These are phyloP conservation scores for Kurtzmaniella quercitrusa DNA, from an alignment of 1,139 yeast genomes.

Conservation along the genomic window DNA sequence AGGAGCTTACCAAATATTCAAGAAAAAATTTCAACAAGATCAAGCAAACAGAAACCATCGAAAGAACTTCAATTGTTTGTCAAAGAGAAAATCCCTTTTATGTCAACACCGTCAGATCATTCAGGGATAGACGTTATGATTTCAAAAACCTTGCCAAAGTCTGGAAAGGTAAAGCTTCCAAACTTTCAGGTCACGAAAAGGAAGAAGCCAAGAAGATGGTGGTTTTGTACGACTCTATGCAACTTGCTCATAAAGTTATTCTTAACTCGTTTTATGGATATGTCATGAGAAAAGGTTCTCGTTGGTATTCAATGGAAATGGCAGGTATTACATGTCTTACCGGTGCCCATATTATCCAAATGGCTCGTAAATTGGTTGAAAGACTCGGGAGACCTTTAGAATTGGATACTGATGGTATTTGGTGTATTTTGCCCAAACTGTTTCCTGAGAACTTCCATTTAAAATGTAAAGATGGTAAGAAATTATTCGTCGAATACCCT, in stretches of 20 bases:
- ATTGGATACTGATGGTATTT: conserved; percentile 97
- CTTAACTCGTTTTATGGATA: conserved; percentile 96
- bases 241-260: conserved; percentile 95
- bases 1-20: conserved; percentile 81
- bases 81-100: conserved; percentile 98
- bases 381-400: conserved; percentile 93
- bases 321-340: conserved; percentile 98
- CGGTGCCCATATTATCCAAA: conserved; percentile 96
- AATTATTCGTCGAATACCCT: conserved; percentile 78
- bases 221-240: conserved; percentile 89
- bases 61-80: conserved; percentile 91
- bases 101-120: conserved; percentile 88
- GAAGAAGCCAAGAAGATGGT: conserved; percentile 95
- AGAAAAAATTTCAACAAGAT: conserved; percentile 79
- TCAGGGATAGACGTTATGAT: conserved; percentile 94
- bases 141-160: conserved; percentile 91
- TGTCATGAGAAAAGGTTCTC: conserved; percentile 97
- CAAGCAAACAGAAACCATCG: conserved; percentile 78
- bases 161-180: conserved; percentile 81
- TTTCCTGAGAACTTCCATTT: conserved; percentile 88
- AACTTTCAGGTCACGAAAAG: conserved; percentile 44
- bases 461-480: conserved; percentile 72
- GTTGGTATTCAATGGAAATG: conserved; percentile 99
- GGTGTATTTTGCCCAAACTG: conserved; percentile 94
- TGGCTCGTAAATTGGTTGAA: conserved; percentile 93